These are phyloP conservation scores for Styphnolobium japonicum DNA, from an alignment of 306 rosid genomes.

Conservation along the genomic window DNA sequence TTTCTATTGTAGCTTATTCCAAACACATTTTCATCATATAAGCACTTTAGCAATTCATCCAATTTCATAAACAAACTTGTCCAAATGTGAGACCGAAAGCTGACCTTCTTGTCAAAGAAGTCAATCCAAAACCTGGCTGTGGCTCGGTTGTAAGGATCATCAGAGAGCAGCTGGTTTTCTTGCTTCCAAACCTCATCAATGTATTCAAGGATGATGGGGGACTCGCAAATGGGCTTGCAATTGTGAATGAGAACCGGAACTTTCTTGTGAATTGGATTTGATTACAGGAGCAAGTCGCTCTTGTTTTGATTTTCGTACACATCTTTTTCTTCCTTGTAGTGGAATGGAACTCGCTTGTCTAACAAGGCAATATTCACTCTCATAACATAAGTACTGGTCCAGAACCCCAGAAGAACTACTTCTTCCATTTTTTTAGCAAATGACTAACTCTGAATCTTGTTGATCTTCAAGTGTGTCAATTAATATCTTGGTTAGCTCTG, in stretches of 20 bases:
- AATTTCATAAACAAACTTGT: background rate
- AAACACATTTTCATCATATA: background rate
- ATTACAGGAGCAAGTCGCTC: too few relatives aligned
- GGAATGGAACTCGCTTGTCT: constrained; percentile 19
- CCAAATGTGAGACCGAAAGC: background rate
- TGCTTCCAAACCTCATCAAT: constrained; percentile 47
- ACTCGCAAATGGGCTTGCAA: constrained; percentile 39
- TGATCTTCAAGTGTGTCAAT: background rate
- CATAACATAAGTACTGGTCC: background rate
- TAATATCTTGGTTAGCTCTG: background rate
- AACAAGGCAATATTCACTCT: constrained; percentile 17
- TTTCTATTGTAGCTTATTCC: too few relatives aligned
- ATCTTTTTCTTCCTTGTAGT: constrained; percentile 21
- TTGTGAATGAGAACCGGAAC: constrained; percentile 38
- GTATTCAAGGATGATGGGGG: constrained; percentile 34
- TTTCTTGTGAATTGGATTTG: constrained; percentile 25
- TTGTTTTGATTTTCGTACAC: background rate
- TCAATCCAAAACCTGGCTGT: constrained; percentile 38
- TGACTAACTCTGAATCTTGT: background rate
- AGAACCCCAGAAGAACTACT: background rate
- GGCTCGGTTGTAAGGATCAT: constrained; percentile 30
- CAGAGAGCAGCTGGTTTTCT: constrained; percentile 5
- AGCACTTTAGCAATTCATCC: background rate
- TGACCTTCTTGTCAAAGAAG: constrained; percentile 34
- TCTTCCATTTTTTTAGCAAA: background rate